These are phyloP conservation scores for Colletotrichum liriopes DNA, from an alignment of 2,329 filamentous ascomycete species.

Conservation along the genomic window DNA sequence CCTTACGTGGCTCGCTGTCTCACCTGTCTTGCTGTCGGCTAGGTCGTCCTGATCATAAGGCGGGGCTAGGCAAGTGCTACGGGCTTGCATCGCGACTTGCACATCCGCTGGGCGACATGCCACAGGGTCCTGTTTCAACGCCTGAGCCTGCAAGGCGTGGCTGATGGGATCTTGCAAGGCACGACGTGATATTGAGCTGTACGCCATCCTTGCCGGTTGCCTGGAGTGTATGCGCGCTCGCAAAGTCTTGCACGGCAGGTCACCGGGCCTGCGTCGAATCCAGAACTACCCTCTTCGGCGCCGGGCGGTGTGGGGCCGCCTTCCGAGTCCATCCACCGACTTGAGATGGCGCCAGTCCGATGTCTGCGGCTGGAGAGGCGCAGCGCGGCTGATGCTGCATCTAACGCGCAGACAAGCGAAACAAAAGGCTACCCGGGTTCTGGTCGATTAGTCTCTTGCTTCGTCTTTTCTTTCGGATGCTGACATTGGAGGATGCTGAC, in stretches of 20 bases:
- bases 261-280: background rate
- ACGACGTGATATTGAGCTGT: background rate
- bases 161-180: background rate
- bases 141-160: background rate
- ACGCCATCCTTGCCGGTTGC: background rate
- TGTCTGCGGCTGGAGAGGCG: constrained; percentile 24
- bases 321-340: background rate
- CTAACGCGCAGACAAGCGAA: background rate
- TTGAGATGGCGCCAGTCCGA: constrained; percentile 17
- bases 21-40: constrained; percentile 32
- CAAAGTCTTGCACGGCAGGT: background rate
- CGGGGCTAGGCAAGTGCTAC: constrained; percentile 25
- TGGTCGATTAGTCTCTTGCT: background rate
- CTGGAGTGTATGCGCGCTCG: background rate
- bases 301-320: constrained; percentile 27
- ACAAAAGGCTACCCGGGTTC: background rate
- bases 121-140: constrained; percentile 23
- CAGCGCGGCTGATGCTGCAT: constrained; percentile 3
- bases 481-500: constrained; percentile 34
- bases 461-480: constrained; percentile 22
- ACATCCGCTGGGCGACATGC: constrained; percentile 11
- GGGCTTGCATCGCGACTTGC: constrained; percentile 24
- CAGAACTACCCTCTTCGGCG: background rate
- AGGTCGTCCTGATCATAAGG: constrained; percentile 22
- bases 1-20: constrained; percentile 31